Percentiles rank a stretch among this genome's conserved stretches.
Conservation (phyloP, 768 basidiomycete genomes). For the Mrakia gelida region DNA sequence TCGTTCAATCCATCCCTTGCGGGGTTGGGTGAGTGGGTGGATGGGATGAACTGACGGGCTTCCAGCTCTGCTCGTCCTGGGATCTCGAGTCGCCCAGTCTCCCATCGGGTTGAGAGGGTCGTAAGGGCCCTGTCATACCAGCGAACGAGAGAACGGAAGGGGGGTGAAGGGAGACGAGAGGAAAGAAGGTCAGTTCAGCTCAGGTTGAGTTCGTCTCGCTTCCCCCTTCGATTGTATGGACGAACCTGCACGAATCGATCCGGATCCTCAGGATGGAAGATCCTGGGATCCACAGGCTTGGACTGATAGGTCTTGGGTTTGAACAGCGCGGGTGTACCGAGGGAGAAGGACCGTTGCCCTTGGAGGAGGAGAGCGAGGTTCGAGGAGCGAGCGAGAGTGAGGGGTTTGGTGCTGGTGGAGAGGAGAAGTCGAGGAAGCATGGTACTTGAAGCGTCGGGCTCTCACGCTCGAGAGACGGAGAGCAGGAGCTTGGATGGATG, state of each 20-base stretch:
- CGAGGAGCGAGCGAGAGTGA: no score
- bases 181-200: not conserved
- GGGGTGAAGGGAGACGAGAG: not conserved
- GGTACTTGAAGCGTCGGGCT: not conserved
- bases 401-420: no score
- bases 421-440: no score
- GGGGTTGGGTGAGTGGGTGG: not conserved
- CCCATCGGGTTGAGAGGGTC: not conserved
- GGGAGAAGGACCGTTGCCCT: no score
- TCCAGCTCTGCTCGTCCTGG: not conserved
- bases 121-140: not conserved
- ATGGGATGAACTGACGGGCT: not conserved
- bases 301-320: not conserved
- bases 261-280: not conserved
- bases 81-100: slow-evolving; percentile 12
- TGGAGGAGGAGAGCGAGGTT: no score
- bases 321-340: no score
- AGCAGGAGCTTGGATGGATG: no score
- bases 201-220: not conserved
- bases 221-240: not conserved
- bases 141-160: not conserved
- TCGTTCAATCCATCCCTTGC: not conserved
- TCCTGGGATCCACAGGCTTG: not conserved
- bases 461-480: not conserved
- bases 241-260: slow-evolving; percentile 8